Evolutionary conservation across 2,329 filamentous ascomycete species (phyloP).

Genomic region (Pseudocercospora fuligena): DNA sequence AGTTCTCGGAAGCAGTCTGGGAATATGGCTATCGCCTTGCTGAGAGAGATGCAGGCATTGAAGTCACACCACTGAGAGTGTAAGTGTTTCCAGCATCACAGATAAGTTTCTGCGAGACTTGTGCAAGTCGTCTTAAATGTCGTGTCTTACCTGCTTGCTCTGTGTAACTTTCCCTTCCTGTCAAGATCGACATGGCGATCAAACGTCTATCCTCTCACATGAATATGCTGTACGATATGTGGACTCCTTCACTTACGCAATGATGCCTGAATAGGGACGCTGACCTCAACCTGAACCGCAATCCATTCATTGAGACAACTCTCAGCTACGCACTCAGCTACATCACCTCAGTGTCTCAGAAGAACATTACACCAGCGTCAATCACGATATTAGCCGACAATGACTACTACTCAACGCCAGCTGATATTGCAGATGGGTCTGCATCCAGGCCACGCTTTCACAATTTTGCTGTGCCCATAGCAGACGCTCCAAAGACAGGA

Average conservation of each 20-base stretch:
- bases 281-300: slow-evolving; percentile 58
- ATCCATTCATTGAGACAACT: slow-evolving; percentile 91
- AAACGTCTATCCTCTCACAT: not conserved
- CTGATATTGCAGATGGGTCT: slow-evolving; percentile 38
- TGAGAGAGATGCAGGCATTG: slow-evolving; percentile 75
- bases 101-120: not conserved
- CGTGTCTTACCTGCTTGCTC: slow-evolving; percentile 1
- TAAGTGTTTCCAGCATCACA: slow-evolving; percentile 56
- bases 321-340: slow-evolving; percentile 88
- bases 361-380: slow-evolving; percentile 67
- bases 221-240: slow-evolving; percentile 10
- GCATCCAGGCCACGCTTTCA: slow-evolving; percentile 63
- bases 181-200: slow-evolving; percentile 7
- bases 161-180: slow-evolving; percentile 1
- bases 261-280: slow-evolving; percentile 37
- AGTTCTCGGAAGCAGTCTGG: slow-evolving; percentile 88
- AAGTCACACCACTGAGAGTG: slow-evolving; percentile 78
- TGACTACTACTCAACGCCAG: slow-evolving; percentile 87
- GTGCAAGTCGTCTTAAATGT: not conserved
- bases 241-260: slow-evolving; percentile 28
- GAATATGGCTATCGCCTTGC: slow-evolving; percentile 77
- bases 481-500: slow-evolving; percentile 89
- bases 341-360: slow-evolving; percentile 59
- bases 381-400: slow-evolving; percentile 93
- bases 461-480: slow-evolving; percentile 75